Evolutionary conservation across 2,329 filamentous ascomycete genomes (phyloP), one percentile per base, ranked within the genome.

Genomic region (Claviceps pazoutovae): DNA sequence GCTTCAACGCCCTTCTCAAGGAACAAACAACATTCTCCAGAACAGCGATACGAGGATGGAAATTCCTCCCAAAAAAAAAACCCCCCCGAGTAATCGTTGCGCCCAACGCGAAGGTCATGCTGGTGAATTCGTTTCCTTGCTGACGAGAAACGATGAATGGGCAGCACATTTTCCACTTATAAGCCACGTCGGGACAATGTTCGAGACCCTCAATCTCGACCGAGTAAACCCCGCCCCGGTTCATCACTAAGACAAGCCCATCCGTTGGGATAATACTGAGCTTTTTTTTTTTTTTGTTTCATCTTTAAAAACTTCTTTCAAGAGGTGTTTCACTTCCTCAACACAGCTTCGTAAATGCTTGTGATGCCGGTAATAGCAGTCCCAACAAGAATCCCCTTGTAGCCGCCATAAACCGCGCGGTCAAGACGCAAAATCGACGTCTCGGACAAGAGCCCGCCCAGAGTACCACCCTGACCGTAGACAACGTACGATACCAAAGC

Each of bases 401-500:
- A 86, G 54, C 84, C 84, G 44, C 84, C 84, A 56, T 83, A 86
- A 45, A 91, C 70, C 42, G 84, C 79, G 3, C 70, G 68, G 58
- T 83, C 78, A 56, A 93, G 80, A 51, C 78, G 74, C 50, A 69
- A 69, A 48, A 88, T 81, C 6, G 80, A 78, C 16, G 71, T 67
- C 30, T 74, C 71, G 53, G 78, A 74, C 53, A 88, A 72, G 50
- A 82, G 71, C 36, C 84, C 83, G 47, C 77, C 72, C 52, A 84
- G 77, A 47, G 75, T 79, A 49, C 78, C 75, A 37, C 78, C 79
- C 64, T 84, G 80, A 9, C 76, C 79, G 64, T 90, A 95, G 17
- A 95, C 82, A 37, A 91, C 76, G 66, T 86, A 95, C 7, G 86
- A 82, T 54, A 90, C 68, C 51, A 97, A 65, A 0, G 85, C 90